Conservation (phyloP, 768 basidiomycete genomes). For the Mrakia frigida region DNA sequence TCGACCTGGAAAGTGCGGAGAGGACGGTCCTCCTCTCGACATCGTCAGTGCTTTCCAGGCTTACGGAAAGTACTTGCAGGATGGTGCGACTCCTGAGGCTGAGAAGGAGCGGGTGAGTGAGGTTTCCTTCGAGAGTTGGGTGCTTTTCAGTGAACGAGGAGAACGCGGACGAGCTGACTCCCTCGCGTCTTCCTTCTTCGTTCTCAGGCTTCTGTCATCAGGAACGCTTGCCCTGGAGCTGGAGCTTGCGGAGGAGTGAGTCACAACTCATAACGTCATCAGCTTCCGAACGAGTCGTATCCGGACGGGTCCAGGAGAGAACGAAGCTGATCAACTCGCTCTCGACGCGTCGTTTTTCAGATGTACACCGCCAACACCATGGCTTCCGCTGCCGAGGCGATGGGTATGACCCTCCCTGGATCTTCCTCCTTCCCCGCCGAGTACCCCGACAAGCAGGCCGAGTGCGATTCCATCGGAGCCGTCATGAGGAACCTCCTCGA, state of each 20-base stretch:
- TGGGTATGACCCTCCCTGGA: slow-evolving; percentile 94
- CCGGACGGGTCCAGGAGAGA: no score
- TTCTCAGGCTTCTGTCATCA: slow-evolving; percentile 60
- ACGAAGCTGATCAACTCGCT: background rate
- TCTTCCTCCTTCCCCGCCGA: slow-evolving; percentile 97
- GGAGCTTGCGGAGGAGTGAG: slow-evolving; percentile 96
- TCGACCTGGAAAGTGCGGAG: slow-evolving; percentile 79
- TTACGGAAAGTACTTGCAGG: slow-evolving; percentile 90
- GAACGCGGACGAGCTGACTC: background rate
- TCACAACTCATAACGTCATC: no score
- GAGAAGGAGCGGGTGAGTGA: slow-evolving; percentile 60
- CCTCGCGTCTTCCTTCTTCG: background rate
- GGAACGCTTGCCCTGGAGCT: slow-evolving; percentile 93
- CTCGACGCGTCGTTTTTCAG: slow-evolving; percentile 46
- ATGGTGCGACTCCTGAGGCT: slow-evolving; percentile 74
- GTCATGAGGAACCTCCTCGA: slow-evolving; percentile 83
- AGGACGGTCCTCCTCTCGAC: slow-evolving; percentile 66
- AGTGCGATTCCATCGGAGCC: slow-evolving; percentile 72
- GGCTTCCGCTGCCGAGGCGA: slow-evolving; percentile 88
- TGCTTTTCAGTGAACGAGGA: background rate
- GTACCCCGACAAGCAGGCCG: slow-evolving; percentile 76
- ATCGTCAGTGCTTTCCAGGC: slow-evolving; percentile 97
- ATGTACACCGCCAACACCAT: slow-evolving; percentile 99
- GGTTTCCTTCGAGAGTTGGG: slow-evolving; percentile 37
- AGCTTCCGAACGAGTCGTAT: no score